These are phyloP conservation scores for Sporothrix brunneoviolacea DNA, from an alignment of 2,329 filamentous ascomycete species.

Conservation along the genomic window DNA sequence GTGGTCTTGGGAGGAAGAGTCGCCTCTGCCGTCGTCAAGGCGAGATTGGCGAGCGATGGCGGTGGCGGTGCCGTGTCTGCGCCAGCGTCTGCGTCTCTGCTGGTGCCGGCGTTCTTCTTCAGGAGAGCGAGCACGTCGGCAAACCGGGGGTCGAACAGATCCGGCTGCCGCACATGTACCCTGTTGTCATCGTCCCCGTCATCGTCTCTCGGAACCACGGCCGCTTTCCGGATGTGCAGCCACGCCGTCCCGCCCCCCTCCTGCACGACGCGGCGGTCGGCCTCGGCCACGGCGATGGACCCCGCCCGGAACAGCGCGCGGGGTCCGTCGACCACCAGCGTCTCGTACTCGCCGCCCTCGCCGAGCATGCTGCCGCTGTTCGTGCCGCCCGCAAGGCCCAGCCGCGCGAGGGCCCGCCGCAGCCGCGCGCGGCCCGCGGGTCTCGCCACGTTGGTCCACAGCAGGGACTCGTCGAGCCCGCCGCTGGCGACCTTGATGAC, in stretches of 20 bases:
- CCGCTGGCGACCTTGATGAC: conserved; percentile 94
- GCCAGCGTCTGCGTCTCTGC: neutral
- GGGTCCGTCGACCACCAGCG: conserved; percentile 78
- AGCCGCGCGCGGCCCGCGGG: conserved; percentile 39
- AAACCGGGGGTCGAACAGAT: conserved; percentile 60
- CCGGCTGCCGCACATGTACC: conserved; percentile 48
- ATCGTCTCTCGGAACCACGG: conserved; percentile 38
- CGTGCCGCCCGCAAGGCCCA: conserved; percentile 55
- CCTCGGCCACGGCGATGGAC: conserved; percentile 55
- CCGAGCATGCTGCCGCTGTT: conserved; percentile 52
- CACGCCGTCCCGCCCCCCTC: conserved; percentile 76
- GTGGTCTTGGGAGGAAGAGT: neutral
- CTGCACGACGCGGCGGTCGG: conserved; percentile 44
- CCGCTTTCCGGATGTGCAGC: conserved; percentile 55
- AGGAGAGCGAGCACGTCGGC: conserved; percentile 32
- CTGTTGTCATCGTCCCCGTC: conserved; percentile 6
- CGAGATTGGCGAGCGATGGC: neutral
- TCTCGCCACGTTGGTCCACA: conserved; percentile 75
- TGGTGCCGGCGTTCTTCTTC: neutral
- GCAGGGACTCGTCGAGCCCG: conserved; percentile 69
- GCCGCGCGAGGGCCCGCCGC: conserved; percentile 53
- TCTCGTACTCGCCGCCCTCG: conserved; percentile 96
- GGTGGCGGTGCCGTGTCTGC: too few species aligned
- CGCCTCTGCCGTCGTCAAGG: neutral
- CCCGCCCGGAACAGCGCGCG: conserved; percentile 53